Evolutionary conservation across 306 rosid genomes (phyloP).

Genomic region (Sicyos edulis): DNA sequence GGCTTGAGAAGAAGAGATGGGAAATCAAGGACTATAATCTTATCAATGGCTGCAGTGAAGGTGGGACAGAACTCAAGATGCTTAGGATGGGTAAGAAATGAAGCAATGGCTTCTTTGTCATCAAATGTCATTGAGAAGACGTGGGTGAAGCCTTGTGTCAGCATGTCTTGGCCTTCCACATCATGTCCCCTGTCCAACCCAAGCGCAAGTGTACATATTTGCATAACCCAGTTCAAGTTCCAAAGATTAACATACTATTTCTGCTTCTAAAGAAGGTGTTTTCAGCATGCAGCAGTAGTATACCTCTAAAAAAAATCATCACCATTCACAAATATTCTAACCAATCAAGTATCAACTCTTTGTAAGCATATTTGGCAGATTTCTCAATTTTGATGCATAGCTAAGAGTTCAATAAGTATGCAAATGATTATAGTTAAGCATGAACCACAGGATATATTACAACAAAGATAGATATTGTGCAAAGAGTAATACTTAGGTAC

Average conservation of each 20-base stretch:
- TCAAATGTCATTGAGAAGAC: slow-evolving; percentile 74
- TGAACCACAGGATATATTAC: neutral
- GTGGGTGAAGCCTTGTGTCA: slow-evolving; percentile 86
- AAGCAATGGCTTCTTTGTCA: slow-evolving; percentile 62
- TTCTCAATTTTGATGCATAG: neutral
- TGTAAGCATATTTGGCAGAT: neutral
- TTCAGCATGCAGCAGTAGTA: neutral
- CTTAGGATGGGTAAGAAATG: slow-evolving; percentile 63
- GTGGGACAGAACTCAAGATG: slow-evolving; percentile 69
- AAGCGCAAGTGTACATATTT: neutral
- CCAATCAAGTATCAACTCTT: neutral
- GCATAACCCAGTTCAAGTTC: neutral
- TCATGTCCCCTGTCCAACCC: slow-evolving; percentile 62
- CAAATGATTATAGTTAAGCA: too few relatives aligned
- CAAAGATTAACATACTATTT: neutral
- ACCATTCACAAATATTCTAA: neutral
- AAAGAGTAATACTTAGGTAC: too few relatives aligned
- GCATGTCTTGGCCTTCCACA: slow-evolving; percentile 60
- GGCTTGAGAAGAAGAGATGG: slow-evolving; percentile 57
- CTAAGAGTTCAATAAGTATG: neutral
- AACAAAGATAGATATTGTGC: neutral
- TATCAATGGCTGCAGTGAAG: slow-evolving; percentile 74
- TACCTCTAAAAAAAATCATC: too few relatives aligned
- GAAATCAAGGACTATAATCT: slow-evolving; percentile 81
- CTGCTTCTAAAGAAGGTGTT: neutral